Evolutionary conservation across 1,284 basidiomycete genomes (phyloP).

Genomic region (Phellinidium pouzarii): DNA sequence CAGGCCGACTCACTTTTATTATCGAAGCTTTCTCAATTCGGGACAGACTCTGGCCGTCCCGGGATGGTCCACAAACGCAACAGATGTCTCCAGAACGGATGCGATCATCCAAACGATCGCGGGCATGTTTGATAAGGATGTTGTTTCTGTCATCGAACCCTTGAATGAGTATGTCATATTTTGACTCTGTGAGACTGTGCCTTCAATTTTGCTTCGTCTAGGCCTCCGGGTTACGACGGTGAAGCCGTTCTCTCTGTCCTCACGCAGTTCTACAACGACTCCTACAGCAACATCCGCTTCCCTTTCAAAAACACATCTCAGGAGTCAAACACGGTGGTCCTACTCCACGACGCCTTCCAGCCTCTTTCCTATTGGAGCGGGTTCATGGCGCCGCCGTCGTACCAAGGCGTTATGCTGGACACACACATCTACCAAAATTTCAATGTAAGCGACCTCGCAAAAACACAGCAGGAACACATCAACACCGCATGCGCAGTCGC

Average conservation of each 20-base stretch:
- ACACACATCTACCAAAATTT: conserved; percentile 83
- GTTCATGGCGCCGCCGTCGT: conserved; percentile 54
- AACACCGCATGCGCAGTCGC: conserved; percentile 47
- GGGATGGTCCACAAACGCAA: conserved; percentile 62
- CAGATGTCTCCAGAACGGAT: conserved; percentile 67
- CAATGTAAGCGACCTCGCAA: conserved; percentile 47
- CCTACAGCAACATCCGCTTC: conserved; percentile 65
- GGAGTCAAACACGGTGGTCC: conserved; percentile 56
- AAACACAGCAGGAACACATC: conserved; percentile 57
- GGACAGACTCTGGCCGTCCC: conserved; percentile 61
- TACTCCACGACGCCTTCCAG: conserved; percentile 86
- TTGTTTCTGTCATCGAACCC: conserved; percentile 69
- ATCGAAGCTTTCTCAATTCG: conserved; percentile 73
- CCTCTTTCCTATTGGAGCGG: conserved; percentile 67
- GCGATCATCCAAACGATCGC: conserved; percentile 60
- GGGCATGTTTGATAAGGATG: conserved; percentile 48
- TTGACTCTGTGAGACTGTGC: background rate
- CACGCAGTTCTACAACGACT: conserved; percentile 69
- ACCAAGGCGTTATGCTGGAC: conserved; percentile 72
- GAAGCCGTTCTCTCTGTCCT: conserved; percentile 46
- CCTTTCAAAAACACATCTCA: conserved; percentile 53
- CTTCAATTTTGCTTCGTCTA: conserved; percentile 26
- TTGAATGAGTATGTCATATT: conserved; percentile 62
- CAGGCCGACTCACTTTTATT: background rate
- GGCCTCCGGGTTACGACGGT: conserved; percentile 73